These are phyloP conservation scores for Anisodus tanguticus DNA, from an alignment of 257 asterid genomes.

Conservation along the genomic window DNA sequence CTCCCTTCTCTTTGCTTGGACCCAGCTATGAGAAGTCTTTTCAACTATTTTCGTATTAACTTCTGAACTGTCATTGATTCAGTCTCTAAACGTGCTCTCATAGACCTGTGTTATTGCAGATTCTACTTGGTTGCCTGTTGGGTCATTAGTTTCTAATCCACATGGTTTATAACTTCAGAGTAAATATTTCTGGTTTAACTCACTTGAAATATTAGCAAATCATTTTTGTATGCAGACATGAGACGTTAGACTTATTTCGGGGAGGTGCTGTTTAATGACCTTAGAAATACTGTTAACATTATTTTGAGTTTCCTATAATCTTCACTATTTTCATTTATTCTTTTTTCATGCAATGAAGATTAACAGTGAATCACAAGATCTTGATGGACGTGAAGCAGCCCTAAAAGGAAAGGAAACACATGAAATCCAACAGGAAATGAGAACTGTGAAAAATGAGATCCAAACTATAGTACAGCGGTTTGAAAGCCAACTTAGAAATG, in stretches of 20 bases:
- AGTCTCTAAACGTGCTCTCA: background rate
- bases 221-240: background rate
- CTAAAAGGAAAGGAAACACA: slow-evolving; percentile 74
- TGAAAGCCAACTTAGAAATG: slow-evolving; percentile 60
- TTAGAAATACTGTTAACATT: background rate
- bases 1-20: slow-evolving; percentile 12
- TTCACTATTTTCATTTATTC: slow-evolving; percentile 21
- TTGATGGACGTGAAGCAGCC: slow-evolving; percentile 77
- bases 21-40: background rate
- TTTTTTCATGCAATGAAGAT: slow-evolving; percentile 51
- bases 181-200: slow-evolving; percentile 15
- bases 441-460: slow-evolving; percentile 58
- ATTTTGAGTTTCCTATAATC: background rate
- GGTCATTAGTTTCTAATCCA: background rate
- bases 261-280: background rate
- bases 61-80: background rate
- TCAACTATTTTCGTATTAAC: background rate
- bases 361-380: slow-evolving; percentile 68
- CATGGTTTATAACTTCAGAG: background rate
- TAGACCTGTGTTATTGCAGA: slow-evolving; percentile 11
- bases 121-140: slow-evolving; percentile 11
- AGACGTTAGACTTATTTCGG: background rate
- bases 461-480: slow-evolving; percentile 63
- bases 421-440: slow-evolving; percentile 57
- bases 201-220: slow-evolving; percentile 5